These are phyloP conservation scores for Symbiotaphrina buchneri DNA, from an alignment of 495 filamentous ascomycete species.

Conservation along the genomic window DNA sequence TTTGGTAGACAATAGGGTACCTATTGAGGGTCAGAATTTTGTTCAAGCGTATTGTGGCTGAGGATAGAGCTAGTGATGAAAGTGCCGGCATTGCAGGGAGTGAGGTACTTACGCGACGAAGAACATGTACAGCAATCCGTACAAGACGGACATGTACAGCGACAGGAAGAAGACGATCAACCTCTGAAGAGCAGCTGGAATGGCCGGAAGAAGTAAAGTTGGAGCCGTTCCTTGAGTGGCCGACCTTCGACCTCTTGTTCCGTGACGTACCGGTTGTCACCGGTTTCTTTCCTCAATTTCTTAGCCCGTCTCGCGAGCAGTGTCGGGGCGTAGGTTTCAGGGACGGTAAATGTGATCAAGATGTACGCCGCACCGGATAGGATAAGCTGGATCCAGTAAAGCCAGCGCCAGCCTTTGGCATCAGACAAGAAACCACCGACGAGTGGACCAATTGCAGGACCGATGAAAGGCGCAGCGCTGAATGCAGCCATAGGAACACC, in stretches of 20 bases:
- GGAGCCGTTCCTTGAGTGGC: slow-evolving; percentile 34
- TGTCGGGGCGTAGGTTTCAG: slow-evolving; percentile 40
- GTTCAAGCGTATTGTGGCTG: neutral
- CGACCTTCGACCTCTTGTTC: slow-evolving; percentile 50
- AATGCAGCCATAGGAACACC: slow-evolving; percentile 21
- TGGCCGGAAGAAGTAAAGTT: slow-evolving; percentile 47
- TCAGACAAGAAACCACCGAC: slow-evolving; percentile 38
- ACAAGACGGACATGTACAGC: slow-evolving; percentile 59
- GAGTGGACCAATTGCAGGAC: slow-evolving; percentile 30
- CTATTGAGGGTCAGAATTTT: slow-evolving; percentile 13
- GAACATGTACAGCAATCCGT: slow-evolving; percentile 67
- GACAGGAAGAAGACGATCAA: slow-evolving; percentile 59
- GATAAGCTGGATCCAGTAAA: slow-evolving; percentile 28
- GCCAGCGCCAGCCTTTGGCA: slow-evolving; percentile 39
- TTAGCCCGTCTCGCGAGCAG: slow-evolving; percentile 27
- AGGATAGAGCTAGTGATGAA: too few relatives aligned
- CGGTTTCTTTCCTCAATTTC: slow-evolving; percentile 44
- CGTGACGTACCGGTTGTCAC: slow-evolving; percentile 39
- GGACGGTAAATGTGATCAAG: slow-evolving; percentile 19
- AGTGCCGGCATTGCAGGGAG: too few relatives aligned
- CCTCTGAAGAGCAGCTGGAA: slow-evolving; percentile 65
- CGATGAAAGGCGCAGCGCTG: slow-evolving; percentile 31
- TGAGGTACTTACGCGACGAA: slow-evolving; percentile 34
- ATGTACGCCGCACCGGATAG: slow-evolving; percentile 18
- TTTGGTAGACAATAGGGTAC: slow-evolving; percentile 59